Percentiles rank a stretch among this genome's conserved stretches.
Conservation (phyloP, 371 early-diverging fungal species). For the Sporodiniella umbellata region DNA sequence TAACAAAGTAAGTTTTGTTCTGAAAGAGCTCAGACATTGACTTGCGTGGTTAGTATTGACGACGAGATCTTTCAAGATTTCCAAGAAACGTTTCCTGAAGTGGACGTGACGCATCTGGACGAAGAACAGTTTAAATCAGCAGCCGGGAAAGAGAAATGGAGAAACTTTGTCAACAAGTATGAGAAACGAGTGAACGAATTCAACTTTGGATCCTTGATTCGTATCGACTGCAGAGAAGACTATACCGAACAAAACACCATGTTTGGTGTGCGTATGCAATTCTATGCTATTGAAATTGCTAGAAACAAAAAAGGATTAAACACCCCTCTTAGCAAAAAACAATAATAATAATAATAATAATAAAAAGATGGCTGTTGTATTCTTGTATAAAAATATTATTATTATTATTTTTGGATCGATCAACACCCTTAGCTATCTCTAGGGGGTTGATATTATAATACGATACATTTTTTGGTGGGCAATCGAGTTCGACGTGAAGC, state of each 20-base stretch:
- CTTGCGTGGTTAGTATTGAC: slow-evolving; percentile 57
- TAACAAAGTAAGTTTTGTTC: slow-evolving; percentile 81
- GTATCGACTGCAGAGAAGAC: slow-evolving; percentile 71
- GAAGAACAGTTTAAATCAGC: slow-evolving; percentile 78
- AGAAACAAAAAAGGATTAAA: slow-evolving; percentile 83
- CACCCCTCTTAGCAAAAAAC: slow-evolving; percentile 30
- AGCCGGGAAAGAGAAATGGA: slow-evolving; percentile 85
- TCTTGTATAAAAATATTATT: too few relatives aligned
- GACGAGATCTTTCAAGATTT: slow-evolving; percentile 82
- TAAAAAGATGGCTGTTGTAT: too few relatives aligned
- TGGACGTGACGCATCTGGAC: slow-evolving; percentile 58
- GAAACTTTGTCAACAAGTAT: slow-evolving; percentile 78
- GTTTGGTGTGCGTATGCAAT: slow-evolving; percentile 77
- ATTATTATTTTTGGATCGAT: too few relatives aligned
- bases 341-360: slow-evolving; percentile 8
- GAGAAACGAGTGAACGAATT: slow-evolving; percentile 83
- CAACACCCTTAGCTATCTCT: too few relatives aligned
- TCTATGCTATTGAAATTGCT: slow-evolving; percentile 88
- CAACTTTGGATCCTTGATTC: slow-evolving; percentile 89
- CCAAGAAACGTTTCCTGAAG: slow-evolving; percentile 68
- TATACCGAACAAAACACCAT: slow-evolving; percentile 83
- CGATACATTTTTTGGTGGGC: too few relatives aligned
- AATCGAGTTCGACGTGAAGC: too few relatives aligned
- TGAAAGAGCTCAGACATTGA: background rate
- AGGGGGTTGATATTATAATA: too few relatives aligned